Evolutionary conservation across 2,329 filamentous ascomycete genomes (phyloP).

Genomic region (Epichloe coenophiala): DNA sequence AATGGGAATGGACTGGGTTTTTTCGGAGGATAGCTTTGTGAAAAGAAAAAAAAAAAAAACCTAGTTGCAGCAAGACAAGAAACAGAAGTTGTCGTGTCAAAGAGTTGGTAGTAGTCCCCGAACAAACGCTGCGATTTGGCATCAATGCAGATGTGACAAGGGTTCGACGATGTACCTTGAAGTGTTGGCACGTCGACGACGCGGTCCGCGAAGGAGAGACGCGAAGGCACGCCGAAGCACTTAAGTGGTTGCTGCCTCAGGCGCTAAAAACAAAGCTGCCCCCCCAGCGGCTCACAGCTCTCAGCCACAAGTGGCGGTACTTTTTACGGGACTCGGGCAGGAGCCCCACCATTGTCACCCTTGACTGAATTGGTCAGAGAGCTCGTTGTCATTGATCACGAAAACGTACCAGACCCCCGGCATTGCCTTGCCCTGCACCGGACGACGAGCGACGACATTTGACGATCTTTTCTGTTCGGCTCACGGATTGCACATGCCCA

Average conservation of each 20-base stretch:
- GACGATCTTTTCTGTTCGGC: not conserved
- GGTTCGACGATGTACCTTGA: constrained; percentile 13
- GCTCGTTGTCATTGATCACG: not conserved
- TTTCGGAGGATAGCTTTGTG: not conserved
- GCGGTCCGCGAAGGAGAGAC: constrained; percentile 21
- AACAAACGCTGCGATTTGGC: not conserved
- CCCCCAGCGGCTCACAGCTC: constrained; percentile 12
- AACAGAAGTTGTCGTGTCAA: not conserved
- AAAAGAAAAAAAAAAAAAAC: not conserved
- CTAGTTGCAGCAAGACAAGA: not conserved
- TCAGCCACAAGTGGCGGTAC: not conserved
- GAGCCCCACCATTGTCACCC: not conserved
- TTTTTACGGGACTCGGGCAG: not conserved
- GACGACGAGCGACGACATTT: not conserved
- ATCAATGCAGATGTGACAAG: constrained; percentile 6
- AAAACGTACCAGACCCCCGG: not conserved
- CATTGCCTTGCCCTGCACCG: not conserved
- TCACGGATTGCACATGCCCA: not conserved
- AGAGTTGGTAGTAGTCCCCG: not conserved
- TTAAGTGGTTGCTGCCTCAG: constrained; percentile 24
- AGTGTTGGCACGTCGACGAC: constrained; percentile 23
- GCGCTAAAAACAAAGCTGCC: constrained; percentile 5
- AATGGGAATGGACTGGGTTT: not conserved
- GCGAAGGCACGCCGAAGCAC: constrained; percentile 25
- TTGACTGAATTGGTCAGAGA: not conserved